Percentiles rank a stretch among this genome's conserved stretches.
These are phyloP conservation scores for Hirsutella minnesotensis DNA, from an alignment of 2,329 filamentous ascomycete genomes.

Conservation along the genomic window DNA sequence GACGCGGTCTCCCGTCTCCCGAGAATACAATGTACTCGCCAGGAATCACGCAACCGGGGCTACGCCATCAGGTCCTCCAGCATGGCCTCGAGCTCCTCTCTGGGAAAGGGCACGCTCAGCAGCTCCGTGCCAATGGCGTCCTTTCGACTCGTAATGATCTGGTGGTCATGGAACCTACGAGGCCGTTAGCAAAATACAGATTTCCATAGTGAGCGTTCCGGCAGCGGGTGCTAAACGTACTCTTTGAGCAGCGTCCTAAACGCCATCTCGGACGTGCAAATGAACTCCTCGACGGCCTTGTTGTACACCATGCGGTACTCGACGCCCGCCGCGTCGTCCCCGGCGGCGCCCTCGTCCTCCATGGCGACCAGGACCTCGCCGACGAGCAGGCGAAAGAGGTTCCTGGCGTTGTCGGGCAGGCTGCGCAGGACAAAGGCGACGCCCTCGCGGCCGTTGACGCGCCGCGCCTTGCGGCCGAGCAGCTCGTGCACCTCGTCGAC, in stretches of 20 bases:
- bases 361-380: conserved; percentile 68
- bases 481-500: conserved; percentile 87
- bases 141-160: conserved; percentile 86
- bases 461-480: conserved; percentile 66
- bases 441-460: conserved; percentile 80
- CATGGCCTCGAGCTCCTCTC: conserved; percentile 80
- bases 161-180: conserved; percentile 79
- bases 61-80: conserved; percentile 54
- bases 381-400: conserved; percentile 73
- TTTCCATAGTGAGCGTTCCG: background rate
- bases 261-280: conserved; percentile 91
- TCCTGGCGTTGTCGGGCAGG: conserved; percentile 83
- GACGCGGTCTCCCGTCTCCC: too few species aligned
- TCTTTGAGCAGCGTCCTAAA: conserved; percentile 92
- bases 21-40: too few species aligned
- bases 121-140: conserved; percentile 78
- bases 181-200: conserved; percentile 20
- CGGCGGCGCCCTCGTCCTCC: conserved; percentile 39
- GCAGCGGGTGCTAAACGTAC: too few species aligned
- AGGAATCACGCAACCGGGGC: too few species aligned
- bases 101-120: conserved; percentile 71
- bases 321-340: conserved; percentile 49
- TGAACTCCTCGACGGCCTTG: conserved; percentile 92
- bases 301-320: conserved; percentile 90
- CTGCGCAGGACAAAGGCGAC: conserved; percentile 84